These are phyloP conservation scores for Nicotiana benthamiana DNA, from an alignment of 257 asterid genomes.

Conservation along the genomic window DNA sequence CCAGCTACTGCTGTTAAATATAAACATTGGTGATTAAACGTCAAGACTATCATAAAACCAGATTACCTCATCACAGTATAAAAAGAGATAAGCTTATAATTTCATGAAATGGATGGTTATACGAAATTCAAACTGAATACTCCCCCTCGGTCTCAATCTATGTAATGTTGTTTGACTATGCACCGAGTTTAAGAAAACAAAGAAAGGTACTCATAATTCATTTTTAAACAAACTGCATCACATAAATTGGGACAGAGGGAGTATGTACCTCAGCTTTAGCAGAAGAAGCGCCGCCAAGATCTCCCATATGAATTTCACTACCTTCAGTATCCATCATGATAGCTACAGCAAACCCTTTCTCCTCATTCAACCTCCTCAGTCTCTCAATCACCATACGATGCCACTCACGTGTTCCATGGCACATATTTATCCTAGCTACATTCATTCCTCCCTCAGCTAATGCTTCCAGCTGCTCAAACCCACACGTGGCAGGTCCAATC, in stretches of 20 bases:
- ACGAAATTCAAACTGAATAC: not conserved
- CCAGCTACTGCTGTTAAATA: not conserved
- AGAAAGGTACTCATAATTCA: too few relatives aligned
- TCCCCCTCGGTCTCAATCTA: too few relatives aligned
- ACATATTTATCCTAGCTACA: constrained; percentile 94
- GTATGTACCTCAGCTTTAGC: constrained; percentile 75
- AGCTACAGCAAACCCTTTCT: constrained; percentile 92
- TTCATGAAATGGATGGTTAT: not conserved
- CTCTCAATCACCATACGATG: constrained; percentile 75
- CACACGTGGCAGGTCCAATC: constrained; percentile 77
- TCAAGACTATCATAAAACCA: not conserved
- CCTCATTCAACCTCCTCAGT: constrained; percentile 88
- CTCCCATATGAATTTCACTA: constrained; percentile 99
- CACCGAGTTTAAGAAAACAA: too few relatives aligned
- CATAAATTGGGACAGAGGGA: too few relatives aligned
- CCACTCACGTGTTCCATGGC: constrained; percentile 99
- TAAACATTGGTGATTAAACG: not conserved
- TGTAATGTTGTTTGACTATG: too few relatives aligned
- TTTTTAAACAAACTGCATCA: too few relatives aligned
- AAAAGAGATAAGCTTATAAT: not conserved
- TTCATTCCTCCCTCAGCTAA: constrained; percentile 96
- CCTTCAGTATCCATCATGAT: constrained; percentile 99
- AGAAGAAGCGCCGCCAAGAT: constrained; percentile 88
- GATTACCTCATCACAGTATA: not conserved
- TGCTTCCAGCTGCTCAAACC: constrained; percentile 85